Conservation (phyloP, 495 filamentous ascomycete genomes). For the Hypoxylon fragiforme region DNA sequence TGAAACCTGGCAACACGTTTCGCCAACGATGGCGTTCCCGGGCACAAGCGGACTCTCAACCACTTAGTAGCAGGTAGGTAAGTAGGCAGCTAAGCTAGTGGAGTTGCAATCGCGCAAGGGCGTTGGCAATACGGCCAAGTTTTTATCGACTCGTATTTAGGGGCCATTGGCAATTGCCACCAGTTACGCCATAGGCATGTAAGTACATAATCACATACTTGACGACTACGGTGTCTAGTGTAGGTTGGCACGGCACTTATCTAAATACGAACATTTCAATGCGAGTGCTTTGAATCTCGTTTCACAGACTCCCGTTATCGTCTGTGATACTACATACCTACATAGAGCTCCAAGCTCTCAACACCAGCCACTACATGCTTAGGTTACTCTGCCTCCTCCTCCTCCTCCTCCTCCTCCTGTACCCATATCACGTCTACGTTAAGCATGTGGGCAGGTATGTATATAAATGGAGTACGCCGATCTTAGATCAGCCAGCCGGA, state of each 20-base stretch:
- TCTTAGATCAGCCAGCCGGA: conserved; percentile 12
- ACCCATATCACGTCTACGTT: too few species aligned
- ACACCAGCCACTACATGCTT: too few species aligned
- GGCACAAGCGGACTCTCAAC: too few species aligned
- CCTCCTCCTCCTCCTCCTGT: too few species aligned
- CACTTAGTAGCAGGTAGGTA: too few species aligned
- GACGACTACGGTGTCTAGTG: neutral
- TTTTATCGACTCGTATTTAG: conserved; percentile 21
- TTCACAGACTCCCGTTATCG: conserved; percentile 13
- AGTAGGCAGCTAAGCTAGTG: too few species aligned
- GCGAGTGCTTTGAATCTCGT: conserved; percentile 23
- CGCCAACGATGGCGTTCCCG: too few species aligned
- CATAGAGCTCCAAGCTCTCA: neutral
- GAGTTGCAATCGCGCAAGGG: conserved; percentile 10
- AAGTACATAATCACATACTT: neutral
- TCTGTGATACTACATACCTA: conserved; percentile 6
- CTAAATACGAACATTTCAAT: conserved; percentile 16
- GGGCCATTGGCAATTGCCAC: conserved; percentile 3
- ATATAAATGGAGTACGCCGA: conserved; percentile 7
- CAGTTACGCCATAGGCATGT: neutral
- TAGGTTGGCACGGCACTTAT: neutral
- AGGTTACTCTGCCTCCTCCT: too few species aligned
- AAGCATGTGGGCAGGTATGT: too few species aligned
- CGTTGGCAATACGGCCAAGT: conserved; percentile 7
- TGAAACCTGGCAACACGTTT: conserved; percentile 20